Evolutionary conservation across 805 yeast species (phyloP).

Genomic region (Lipomyces chichibuensis): DNA sequence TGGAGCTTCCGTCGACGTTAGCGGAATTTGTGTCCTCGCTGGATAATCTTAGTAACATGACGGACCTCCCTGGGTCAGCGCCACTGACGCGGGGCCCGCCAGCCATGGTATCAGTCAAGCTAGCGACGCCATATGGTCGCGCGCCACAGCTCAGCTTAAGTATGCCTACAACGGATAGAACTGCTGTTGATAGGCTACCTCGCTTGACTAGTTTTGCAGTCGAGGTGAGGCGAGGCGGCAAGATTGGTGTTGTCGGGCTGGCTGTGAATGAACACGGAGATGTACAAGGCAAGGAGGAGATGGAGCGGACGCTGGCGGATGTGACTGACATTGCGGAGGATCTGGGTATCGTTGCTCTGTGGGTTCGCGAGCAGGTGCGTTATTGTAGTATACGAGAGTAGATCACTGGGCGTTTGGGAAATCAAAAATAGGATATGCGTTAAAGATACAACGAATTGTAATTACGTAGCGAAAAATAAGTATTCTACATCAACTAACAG

Average conservation of each 20-base stretch:
- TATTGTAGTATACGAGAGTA: background rate
- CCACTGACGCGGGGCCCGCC: background rate
- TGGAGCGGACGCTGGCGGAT: constrained; percentile 10
- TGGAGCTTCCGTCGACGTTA: background rate
- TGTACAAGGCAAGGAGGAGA: constrained; percentile 4
- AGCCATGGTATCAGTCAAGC: constrained; percentile 12
- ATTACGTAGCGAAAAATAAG: background rate
- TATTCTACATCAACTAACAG: background rate
- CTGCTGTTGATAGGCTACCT: background rate
- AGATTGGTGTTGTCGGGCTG: background rate
- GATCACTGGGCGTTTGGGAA: background rate
- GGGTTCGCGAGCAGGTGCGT: constrained; percentile 24
- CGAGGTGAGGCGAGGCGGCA: constrained; percentile 22
- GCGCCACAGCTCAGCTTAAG: constrained; percentile 17
- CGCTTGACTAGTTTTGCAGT: constrained; percentile 19
- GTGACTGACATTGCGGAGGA: constrained; percentile 25
- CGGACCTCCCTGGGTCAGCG: background rate
- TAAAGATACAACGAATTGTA: background rate
- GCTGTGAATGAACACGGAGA: constrained; percentile 16
- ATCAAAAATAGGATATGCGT: background rate
- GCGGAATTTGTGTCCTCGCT: background rate
- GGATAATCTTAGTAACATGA: background rate
- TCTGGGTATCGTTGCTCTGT: constrained; percentile 23
- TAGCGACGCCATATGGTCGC: constrained; percentile 22
- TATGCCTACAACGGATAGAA: constrained; percentile 19